These are phyloP conservation scores for Phylloporus rhodoxanthus DNA, from an alignment of 768 basidiomycete genomes.

Conservation along the genomic window DNA sequence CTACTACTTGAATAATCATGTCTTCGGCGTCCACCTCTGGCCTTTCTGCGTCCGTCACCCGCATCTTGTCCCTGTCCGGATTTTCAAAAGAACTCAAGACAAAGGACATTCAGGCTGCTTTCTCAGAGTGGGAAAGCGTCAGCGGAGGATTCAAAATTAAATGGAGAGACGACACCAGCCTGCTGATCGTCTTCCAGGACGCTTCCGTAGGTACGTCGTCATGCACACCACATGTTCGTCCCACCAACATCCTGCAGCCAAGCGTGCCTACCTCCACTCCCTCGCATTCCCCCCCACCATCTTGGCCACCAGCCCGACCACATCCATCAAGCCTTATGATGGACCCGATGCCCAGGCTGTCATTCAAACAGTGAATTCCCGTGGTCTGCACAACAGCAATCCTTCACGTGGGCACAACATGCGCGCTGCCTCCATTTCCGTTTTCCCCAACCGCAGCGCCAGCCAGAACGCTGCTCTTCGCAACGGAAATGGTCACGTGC, in stretches of 20 bases:
- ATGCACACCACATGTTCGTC: background rate
- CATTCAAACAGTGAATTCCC: conserved; percentile 77
- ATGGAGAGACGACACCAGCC: conserved; percentile 96
- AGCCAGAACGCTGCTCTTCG: conserved; percentile 31
- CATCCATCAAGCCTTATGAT: conserved; percentile 85
- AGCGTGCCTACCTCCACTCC: conserved; percentile 67
- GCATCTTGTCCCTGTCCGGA: conserved; percentile 87
- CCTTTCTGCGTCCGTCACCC: conserved; percentile 91
- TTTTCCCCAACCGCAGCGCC: conserved; percentile 49
- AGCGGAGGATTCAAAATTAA: conserved; percentile 97
- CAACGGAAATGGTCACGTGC: conserved; percentile 35
- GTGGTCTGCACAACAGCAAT: conserved; percentile 55
- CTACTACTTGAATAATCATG: conserved; percentile 39
- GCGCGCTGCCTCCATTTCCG: conserved; percentile 62
- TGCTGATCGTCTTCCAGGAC: conserved; percentile 91
- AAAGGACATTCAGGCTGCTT: conserved; percentile 88
- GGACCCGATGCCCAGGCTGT: conserved; percentile 85
- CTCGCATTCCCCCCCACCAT: conserved; percentile 76
- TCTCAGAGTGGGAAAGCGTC: conserved; percentile 80
- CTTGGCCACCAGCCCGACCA: conserved; percentile 48
- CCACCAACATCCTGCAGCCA: conserved; percentile 13
- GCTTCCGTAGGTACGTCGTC: conserved; percentile 72
- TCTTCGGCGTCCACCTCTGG: conserved; percentile 62
- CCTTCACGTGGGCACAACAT: conserved; percentile 67
- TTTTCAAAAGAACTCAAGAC: conserved; percentile 97